Evolutionary conservation across 352 stramenopile genomes (phyloP).

Genomic region (Phytophthora crassamura): DNA sequence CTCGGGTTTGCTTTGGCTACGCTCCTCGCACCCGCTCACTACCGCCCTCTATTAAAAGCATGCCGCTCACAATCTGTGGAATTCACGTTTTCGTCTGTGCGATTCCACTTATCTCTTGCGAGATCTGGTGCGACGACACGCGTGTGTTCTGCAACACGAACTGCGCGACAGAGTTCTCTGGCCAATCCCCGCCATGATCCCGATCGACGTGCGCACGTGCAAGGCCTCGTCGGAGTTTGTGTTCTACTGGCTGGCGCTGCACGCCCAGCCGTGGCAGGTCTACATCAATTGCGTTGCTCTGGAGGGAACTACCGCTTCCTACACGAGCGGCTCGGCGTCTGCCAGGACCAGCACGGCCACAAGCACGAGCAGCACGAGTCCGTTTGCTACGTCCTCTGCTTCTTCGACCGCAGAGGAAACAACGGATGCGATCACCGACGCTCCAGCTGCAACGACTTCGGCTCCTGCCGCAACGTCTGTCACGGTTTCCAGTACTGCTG

Average conservation of each 20-base stretch:
- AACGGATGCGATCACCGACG: no score
- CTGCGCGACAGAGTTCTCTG: constrained; percentile 39
- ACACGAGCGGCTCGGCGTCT: constrained; percentile 15
- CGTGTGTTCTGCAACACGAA: constrained; percentile 46
- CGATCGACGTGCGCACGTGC: constrained; percentile 37
- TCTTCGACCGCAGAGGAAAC: constrained; percentile 4
- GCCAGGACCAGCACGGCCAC: no score
- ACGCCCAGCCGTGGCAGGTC: constrained; percentile 45
- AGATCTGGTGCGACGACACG: constrained; percentile 52
- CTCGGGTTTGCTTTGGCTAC: no score
- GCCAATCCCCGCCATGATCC: constrained; percentile 29
- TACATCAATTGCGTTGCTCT: constrained; percentile 44
- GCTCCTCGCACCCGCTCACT: no score
- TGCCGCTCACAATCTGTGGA: no score
- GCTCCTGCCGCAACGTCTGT: no score
- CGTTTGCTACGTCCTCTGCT: constrained; percentile 2
- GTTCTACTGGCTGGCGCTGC: constrained; percentile 56
- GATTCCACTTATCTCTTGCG: no score
- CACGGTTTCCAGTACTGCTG: background rate
- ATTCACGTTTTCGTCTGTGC: no score
- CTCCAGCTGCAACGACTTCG: no score
- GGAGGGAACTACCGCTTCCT: constrained; percentile 11
- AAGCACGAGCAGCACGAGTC: constrained; percentile 5
- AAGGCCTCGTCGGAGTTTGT: constrained; percentile 33
- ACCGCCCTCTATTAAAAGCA: no score